These are phyloP conservation scores for Eutreptiella sp. DNA, from an alignment of 208 protist genomes.

Conservation along the genomic window DNA sequence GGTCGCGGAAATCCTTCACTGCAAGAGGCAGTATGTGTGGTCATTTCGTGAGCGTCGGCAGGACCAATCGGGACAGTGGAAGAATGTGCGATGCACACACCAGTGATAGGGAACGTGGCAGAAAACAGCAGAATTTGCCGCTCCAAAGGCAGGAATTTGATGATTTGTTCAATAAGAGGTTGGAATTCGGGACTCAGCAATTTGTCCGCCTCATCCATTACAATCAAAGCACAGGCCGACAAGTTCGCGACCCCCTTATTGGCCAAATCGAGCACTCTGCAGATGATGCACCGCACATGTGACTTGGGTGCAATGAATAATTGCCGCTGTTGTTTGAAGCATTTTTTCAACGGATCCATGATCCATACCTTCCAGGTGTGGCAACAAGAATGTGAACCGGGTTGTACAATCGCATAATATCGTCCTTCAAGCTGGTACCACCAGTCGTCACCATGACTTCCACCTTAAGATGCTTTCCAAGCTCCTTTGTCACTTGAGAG, in stretches of 20 bases:
- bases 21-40: conserved; percentile 25
- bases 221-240: no score
- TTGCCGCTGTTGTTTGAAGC: conserved; percentile 70
- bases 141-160: conserved; percentile 71
- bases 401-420: conserved; percentile 93
- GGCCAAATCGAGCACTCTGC: conserved; percentile 93
- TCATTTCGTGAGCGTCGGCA: no score
- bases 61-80: not conserved
- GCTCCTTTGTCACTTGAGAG: conserved; percentile 94
- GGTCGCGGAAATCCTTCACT: conserved; percentile 87
- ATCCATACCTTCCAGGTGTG: conserved; percentile 94
- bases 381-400: conserved; percentile 98
- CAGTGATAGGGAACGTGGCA: conserved; percentile 93
- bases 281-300: no score
- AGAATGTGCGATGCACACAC: not conserved
- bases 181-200: conserved; percentile 93
- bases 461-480: conserved; percentile 96
- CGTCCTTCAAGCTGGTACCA: conserved; percentile 93
- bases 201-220: conserved; percentile 99
- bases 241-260: conserved; percentile 87
- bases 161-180: conserved; percentile 86
- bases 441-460: conserved; percentile 89
- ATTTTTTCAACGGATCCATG: conserved; percentile 67
- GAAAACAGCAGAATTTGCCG: conserved; percentile 97
- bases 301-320: conserved; percentile 55